phyloP scores from a whole-genome alignment of 2,329 filamentous ascomycete genomes.

The Claviceps arundinis region DNA sequence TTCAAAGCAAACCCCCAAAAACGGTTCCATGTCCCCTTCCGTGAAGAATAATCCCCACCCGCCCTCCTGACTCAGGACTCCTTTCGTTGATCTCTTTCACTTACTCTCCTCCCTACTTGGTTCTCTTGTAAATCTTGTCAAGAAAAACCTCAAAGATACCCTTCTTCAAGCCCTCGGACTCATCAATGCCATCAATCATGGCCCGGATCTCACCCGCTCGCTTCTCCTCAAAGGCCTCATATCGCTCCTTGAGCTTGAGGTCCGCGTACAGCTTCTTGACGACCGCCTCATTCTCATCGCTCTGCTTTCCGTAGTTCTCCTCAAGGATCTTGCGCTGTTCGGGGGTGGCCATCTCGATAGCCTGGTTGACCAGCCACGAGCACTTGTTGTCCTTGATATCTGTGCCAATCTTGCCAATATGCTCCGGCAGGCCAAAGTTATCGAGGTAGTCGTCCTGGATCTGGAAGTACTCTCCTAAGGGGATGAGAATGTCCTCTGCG shows the following conservation, averaged over 20 bases:
- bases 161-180: slow-evolving; percentile 81
- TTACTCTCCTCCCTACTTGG: slow-evolving; percentile 50
- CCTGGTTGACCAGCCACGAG: slow-evolving; percentile 95
- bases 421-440: slow-evolving; percentile 83
- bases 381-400: slow-evolving; percentile 99
- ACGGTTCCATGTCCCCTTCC: too few relatives aligned
- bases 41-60: too few relatives aligned
- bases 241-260: slow-evolving; percentile 68
- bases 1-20: too few relatives aligned
- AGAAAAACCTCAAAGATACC: slow-evolving; percentile 81
- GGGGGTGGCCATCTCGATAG: slow-evolving; percentile 62
- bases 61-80: too few relatives aligned
- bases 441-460: slow-evolving; percentile 98
- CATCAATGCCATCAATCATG: slow-evolving; percentile 69
- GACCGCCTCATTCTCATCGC: slow-evolving; percentile 65
- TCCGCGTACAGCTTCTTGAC: slow-evolving; percentile 86
- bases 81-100: too few relatives aligned
- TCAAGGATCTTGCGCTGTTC: slow-evolving; percentile 83
- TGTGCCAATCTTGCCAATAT: slow-evolving; percentile 96
- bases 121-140: slow-evolving; percentile 95
- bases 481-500: slow-evolving; percentile 83
- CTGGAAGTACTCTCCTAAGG: slow-evolving; percentile 98
- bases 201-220: slow-evolving; percentile 62
- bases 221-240: slow-evolving; percentile 82
- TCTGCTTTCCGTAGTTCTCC: slow-evolving; percentile 88